phyloP scores from a whole-genome alignment of 169 alveolate genomes.

The Eimeria sp. region DNA sequence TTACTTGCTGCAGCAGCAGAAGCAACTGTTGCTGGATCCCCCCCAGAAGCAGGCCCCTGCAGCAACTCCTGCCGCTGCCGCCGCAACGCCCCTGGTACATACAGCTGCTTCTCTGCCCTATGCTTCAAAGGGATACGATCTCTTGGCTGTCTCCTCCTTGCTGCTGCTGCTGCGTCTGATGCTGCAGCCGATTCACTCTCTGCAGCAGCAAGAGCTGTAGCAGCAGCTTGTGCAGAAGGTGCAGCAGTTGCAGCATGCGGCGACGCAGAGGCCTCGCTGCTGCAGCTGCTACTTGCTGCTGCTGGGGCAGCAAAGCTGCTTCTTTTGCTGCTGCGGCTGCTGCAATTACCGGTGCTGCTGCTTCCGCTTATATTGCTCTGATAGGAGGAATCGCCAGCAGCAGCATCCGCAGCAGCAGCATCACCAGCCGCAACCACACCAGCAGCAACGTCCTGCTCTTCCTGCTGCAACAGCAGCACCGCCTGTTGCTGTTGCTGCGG shows the following conservation, averaged over 20 bases:
- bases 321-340: conserved; percentile 34
- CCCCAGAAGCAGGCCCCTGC: conserved; percentile 62
- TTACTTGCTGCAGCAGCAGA: conserved; percentile 29
- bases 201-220: background rate
- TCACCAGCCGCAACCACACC: background rate
- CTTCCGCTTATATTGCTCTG: background rate
- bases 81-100: conserved; percentile 80
- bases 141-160: background rate
- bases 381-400: background rate
- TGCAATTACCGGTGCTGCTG: background rate
- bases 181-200: background rate
- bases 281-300: background rate
- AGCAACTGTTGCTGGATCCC: background rate
- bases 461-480: conserved; percentile 20
- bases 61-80: conserved; percentile 67
- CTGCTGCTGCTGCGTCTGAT: conserved; percentile 30
- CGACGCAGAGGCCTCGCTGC: background rate
- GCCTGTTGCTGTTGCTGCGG: background rate
- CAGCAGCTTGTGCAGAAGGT: background rate
- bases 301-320: conserved; percentile 23
- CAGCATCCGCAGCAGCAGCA: background rate
- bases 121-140: conserved; percentile 74
- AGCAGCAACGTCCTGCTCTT: background rate
- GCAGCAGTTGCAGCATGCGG: background rate
- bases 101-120: conserved; percentile 81